phyloP scores from a whole-genome alignment of 495 filamentous ascomycete species.

The Talaromyces stipitatus region DNA sequence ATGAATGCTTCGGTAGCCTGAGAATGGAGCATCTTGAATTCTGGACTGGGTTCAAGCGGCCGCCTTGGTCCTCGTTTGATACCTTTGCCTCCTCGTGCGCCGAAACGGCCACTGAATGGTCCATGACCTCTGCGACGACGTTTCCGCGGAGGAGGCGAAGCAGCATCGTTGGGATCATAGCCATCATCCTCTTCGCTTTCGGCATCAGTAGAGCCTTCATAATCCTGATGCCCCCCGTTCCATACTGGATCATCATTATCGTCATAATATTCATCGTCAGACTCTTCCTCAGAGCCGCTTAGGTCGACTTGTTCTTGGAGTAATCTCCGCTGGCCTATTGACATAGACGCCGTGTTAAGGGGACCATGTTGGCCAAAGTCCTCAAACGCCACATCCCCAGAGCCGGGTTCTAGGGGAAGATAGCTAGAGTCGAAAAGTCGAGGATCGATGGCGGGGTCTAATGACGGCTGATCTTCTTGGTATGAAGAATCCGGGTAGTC shows the following conservation, averaged over 20 bases:
- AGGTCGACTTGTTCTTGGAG: constrained; percentile 3
- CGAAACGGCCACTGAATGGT: constrained; percentile 33
- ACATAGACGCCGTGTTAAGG: background rate
- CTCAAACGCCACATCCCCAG: constrained; percentile 12
- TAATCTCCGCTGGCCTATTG: background rate
- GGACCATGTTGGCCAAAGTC: constrained; percentile 5
- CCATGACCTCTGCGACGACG: constrained; percentile 30
- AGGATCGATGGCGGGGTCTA: constrained; percentile 31
- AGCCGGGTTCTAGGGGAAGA: background rate
- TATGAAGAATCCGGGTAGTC: constrained; percentile 24
- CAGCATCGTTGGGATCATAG: constrained; percentile 22
- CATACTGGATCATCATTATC: constrained; percentile 10
- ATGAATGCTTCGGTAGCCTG: constrained; percentile 65
- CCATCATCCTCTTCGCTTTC: constrained; percentile 23
- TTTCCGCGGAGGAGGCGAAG: constrained; percentile 17
- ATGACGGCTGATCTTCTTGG: constrained; percentile 14
- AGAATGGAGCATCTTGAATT: constrained; percentile 66
- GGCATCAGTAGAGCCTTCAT: background rate
- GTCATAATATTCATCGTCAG: constrained; percentile 9
- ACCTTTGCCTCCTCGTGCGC: constrained; percentile 41
- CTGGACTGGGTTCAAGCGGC: constrained; percentile 60
- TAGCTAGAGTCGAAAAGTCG: constrained; percentile 24
- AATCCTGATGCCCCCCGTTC: background rate
- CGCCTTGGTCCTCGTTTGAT: constrained; percentile 60
- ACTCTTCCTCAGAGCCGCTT: constrained; percentile 6